Conservation (phyloP, 2,329 filamentous ascomycete genomes). For the Phaeosphaeria sp. region DNA sequence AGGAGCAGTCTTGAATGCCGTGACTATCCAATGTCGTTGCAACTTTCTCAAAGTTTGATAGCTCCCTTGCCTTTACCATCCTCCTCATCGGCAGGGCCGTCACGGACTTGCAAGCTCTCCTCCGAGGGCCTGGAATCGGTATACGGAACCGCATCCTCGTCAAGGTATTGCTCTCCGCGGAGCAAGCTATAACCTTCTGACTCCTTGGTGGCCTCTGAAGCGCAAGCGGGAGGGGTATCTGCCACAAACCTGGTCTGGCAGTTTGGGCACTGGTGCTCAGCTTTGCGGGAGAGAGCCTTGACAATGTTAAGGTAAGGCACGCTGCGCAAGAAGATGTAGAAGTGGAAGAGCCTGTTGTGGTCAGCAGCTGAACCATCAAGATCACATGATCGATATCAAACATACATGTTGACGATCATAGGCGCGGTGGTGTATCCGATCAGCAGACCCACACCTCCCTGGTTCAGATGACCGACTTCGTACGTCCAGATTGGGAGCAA, state of each 20-base stretch:
- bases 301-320: neutral
- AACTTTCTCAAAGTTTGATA: conserved; percentile 10
- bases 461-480: conserved; percentile 6
- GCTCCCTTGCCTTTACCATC: conserved; percentile 13
- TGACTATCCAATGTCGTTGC: neutral
- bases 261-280: conserved; percentile 22
- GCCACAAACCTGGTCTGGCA: conserved; percentile 18
- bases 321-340: conserved; percentile 15
- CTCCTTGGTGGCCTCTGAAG: conserved; percentile 5
- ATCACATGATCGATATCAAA: neutral
- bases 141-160: conserved; percentile 21
- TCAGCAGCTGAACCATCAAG: neutral
- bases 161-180: conserved; percentile 24
- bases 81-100: conserved; percentile 8
- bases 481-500: conserved; percentile 21
- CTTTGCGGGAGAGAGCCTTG: neutral
- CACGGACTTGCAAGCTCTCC: conserved; percentile 5
- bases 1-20: neutral
- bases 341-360: conserved; percentile 17
- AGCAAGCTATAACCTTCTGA: conserved; percentile 22
- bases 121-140: conserved; percentile 9
- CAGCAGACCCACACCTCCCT: conserved; percentile 14
- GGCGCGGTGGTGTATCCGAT: conserved; percentile 22
- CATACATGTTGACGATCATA: conserved; percentile 31
- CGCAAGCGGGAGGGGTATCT: neutral